Evolutionary conservation across 2,329 filamentous ascomycete genomes (phyloP).

Genomic region (Aspergillus pseudoterreus): DNA sequence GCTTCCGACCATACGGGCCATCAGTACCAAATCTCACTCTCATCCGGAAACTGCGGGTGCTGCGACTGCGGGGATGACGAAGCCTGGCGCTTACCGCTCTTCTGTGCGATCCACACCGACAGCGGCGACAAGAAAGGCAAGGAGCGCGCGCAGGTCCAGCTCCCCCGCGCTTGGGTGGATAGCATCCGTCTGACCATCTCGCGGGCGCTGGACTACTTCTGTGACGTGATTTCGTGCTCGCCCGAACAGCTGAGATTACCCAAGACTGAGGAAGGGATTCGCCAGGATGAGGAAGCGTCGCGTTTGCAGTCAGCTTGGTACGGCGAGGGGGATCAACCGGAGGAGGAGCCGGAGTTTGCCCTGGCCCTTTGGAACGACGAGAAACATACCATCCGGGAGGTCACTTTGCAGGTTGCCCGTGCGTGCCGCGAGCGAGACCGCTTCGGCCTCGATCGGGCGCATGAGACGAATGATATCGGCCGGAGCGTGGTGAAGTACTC

Average conservation of each 20-base stretch:
- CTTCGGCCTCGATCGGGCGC: slow-evolving; percentile 70
- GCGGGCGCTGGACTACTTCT: slow-evolving; percentile 86
- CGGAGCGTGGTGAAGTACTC: slow-evolving; percentile 79
- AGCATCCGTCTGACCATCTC: slow-evolving; percentile 83
- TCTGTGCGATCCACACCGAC: slow-evolving; percentile 86
- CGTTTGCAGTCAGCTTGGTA: slow-evolving; percentile 75
- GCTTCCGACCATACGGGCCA: slow-evolving; percentile 92
- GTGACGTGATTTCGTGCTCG: slow-evolving; percentile 95
- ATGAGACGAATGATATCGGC: slow-evolving; percentile 85
- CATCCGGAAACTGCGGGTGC: slow-evolving; percentile 87
- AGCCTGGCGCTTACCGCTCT: slow-evolving; percentile 80
- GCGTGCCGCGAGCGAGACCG: slow-evolving; percentile 71
- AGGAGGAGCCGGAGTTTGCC: slow-evolving; percentile 71
- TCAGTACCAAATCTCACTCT: slow-evolving; percentile 83
- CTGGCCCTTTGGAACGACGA: slow-evolving; percentile 96
- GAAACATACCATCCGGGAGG: slow-evolving; percentile 92
- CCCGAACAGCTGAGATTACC: slow-evolving; percentile 87
- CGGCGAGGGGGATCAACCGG: slow-evolving; percentile 56
- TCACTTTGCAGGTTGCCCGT: slow-evolving; percentile 82
- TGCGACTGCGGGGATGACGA: slow-evolving; percentile 97
- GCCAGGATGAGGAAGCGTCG: slow-evolving; percentile 75
- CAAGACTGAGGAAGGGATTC: slow-evolving; percentile 78
- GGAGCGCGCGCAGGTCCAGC: slow-evolving; percentile 57
- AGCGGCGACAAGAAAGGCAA: slow-evolving; percentile 46
- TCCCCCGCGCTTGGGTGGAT: slow-evolving; percentile 72